A percentile compares a stretch with the other conserved stretches of the same genome.
Evolutionary conservation across 2,329 filamentous ascomycete species (phyloP).

Genomic region (Trichoderma harzianum): DNA sequence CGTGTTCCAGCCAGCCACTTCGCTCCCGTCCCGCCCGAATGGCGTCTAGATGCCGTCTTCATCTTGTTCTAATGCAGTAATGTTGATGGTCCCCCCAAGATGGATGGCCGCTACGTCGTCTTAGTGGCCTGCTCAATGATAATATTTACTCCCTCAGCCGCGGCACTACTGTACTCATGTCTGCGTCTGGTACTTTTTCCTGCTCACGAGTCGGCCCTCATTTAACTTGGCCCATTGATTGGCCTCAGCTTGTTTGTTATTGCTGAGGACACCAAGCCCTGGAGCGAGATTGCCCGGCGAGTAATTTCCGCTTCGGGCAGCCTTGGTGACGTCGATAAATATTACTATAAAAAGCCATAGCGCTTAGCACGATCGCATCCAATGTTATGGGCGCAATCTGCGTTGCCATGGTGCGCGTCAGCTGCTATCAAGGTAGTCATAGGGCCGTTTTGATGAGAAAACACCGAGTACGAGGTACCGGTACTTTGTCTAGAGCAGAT

Average conservation of each 20-base stretch:
- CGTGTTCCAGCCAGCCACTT: slow-evolving; percentile 12
- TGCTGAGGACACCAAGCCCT: neutral
- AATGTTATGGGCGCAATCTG: neutral
- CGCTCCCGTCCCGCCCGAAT: neutral
- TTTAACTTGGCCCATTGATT: neutral
- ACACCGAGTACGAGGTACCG: neutral
- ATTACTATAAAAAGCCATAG: slow-evolving; percentile 7
- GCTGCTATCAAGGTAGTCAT: neutral
- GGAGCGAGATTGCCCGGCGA: slow-evolving; percentile 8
- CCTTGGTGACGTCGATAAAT: slow-evolving; percentile 14
- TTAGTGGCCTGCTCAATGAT: neutral
- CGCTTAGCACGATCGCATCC: neutral
- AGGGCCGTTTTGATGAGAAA: neutral
- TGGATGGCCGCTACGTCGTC: neutral
- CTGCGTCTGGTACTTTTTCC: neutral
- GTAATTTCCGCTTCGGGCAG: slow-evolving; percentile 10
- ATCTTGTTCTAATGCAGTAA: neutral
- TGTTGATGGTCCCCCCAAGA: neutral
- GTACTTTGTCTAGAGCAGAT: neutral
- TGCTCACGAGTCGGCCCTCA: neutral
- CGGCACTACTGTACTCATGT: neutral
- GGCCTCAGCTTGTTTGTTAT: slow-evolving; percentile 5
- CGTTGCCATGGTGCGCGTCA: slow-evolving; percentile 16
- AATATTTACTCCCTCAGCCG: neutral
- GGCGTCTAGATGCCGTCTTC: neutral